phyloP scores from a whole-genome alignment of 257 asterid species.

The Plantago ovata region DNA sequence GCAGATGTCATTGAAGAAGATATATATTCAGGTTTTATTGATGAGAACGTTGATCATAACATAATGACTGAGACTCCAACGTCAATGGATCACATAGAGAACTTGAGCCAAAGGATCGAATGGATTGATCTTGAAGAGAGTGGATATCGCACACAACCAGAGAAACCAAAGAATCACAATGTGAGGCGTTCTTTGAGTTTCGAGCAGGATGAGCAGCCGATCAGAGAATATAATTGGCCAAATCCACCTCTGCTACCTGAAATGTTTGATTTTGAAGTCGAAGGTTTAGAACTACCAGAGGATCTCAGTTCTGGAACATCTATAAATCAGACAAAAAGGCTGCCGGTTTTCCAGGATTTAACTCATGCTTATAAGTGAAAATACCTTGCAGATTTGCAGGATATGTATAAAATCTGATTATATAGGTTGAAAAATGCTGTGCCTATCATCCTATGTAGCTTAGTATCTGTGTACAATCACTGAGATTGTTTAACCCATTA shows the following conservation, averaged over 20 bases:
- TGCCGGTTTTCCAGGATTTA: constrained; percentile 16
- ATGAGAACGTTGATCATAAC: constrained; percentile 51
- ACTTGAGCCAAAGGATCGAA: constrained; percentile 24
- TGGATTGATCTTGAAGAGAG: constrained; percentile 28
- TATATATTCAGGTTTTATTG: constrained; percentile 22
- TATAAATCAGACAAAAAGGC: constrained; percentile 36
- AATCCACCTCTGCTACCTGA: constrained; percentile 27
- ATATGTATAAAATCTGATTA: no score
- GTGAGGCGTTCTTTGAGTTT: constrained; percentile 41
- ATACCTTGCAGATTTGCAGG: no score
- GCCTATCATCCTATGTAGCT: no score
- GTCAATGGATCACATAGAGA: constrained; percentile 22
- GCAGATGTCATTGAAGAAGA: constrained; percentile 85
- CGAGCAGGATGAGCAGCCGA: constrained; percentile 18
- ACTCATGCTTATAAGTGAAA: constrained; percentile 18
- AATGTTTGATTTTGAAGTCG: constrained; percentile 32
- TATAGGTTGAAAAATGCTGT: no score
- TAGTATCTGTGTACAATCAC: no score
- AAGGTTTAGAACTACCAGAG: neutral
- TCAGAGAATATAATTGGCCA: neutral
- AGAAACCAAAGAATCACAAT: constrained; percentile 21
- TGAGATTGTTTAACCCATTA: no score
- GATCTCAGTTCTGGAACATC: neutral
- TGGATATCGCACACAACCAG: constrained; percentile 70
- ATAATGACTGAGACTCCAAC: constrained; percentile 34